A percentile compares a stretch with the other conserved stretches of the same genome.
Conservation (phyloP, 805 yeast species). For the Candida coquimbonensis region DNA sequence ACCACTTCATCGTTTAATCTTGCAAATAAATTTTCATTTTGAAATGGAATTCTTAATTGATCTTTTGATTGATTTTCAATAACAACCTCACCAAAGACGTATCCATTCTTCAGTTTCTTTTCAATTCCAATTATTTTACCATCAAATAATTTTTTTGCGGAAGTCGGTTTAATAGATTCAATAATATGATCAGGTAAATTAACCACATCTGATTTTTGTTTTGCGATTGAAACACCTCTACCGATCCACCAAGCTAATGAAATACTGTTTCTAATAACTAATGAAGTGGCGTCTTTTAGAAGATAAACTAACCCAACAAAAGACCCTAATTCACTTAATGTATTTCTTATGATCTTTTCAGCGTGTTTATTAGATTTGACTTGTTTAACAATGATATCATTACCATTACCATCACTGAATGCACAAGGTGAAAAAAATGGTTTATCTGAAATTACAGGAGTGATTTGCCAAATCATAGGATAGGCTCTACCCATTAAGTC, state of each 20-base stretch:
- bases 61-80: conserved; percentile 20
- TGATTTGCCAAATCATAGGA: conserved; percentile 28
- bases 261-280: conserved; percentile 27
- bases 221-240: conserved; percentile 32
- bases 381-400: conserved; percentile 23
- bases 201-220: conserved; percentile 31
- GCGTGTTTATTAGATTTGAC: conserved; percentile 18
- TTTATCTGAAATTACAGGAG: conserved; percentile 16
- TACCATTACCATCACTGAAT: conserved; percentile 37
- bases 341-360: conserved; percentile 34
- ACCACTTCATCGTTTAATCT: conserved; percentile 24
- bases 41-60: conserved; percentile 34
- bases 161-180: conserved; percentile 30
- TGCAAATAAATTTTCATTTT: conserved; percentile 39
- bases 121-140: conserved; percentile 41
- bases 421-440: conserved; percentile 23
- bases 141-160: conserved; percentile 24
- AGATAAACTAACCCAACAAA: conserved; percentile 28
- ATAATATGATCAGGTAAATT: conserved; percentile 27
- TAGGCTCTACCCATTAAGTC: conserved; percentile 32
- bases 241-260: conserved; percentile 43
- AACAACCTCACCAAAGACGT: conserved; percentile 37
- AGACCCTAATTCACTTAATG: conserved; percentile 36
- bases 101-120: conserved; percentile 34
- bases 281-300: conserved; percentile 23